A percentile compares a stretch with the other conserved stretches of the same genome.
These are phyloP conservation scores for Microbotryum violaceum DNA, from an alignment of 1,284 basidiomycete species.

Conservation along the genomic window DNA sequence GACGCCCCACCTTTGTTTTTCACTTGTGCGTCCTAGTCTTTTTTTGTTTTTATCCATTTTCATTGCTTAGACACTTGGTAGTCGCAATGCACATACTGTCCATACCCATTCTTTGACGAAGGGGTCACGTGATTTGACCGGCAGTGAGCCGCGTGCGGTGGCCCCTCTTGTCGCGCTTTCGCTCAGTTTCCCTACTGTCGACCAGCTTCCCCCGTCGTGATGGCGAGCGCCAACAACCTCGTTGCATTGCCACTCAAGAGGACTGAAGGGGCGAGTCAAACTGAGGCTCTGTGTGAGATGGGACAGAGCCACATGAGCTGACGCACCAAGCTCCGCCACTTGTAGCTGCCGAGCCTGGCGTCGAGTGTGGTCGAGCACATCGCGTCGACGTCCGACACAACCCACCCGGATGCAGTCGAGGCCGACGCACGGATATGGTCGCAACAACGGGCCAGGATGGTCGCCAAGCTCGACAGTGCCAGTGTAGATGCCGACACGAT, in stretches of 20 bases:
- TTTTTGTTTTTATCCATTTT: no score
- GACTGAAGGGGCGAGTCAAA: neutral
- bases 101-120: no score
- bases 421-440: neutral
- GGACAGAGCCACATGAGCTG: neutral
- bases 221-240: slow-evolving; percentile 3
- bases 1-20: no score
- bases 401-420: slow-evolving; percentile 4
- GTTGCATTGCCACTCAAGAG: slow-evolving; percentile 12
- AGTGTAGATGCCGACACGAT: neutral
- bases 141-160: no score
- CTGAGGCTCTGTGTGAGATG: neutral
- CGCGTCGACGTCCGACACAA: neutral
- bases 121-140: no score
- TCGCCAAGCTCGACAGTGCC: neutral
- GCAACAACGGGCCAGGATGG: neutral
- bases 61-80: no score
- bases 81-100: no score
- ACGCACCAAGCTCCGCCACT: neutral
- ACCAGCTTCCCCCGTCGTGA: no score
- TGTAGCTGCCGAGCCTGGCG: slow-evolving; percentile 1
- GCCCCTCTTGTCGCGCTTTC: no score
- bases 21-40: no score
- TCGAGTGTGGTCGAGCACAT: neutral
- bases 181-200: no score